Conservation (phyloP, 2,329 filamentous ascomycete genomes). For the Colletotrichum lupini region DNA sequence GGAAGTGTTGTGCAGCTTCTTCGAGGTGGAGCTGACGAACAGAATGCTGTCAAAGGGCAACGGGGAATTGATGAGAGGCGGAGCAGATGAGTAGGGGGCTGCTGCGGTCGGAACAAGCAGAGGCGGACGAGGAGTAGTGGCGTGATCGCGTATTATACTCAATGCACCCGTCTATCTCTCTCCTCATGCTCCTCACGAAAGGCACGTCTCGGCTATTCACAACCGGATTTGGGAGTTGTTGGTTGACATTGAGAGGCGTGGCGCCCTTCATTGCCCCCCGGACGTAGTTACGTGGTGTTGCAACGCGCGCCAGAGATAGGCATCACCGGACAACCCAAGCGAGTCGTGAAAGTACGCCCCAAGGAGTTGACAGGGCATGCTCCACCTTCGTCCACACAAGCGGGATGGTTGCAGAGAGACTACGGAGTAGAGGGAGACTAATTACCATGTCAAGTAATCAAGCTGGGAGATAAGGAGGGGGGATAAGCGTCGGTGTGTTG, state of each 20-base stretch:
- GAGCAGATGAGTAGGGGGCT: constrained; percentile 15
- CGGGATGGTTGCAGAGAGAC: neutral
- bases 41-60: neutral
- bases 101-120: neutral
- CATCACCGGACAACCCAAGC: constrained; percentile 6
- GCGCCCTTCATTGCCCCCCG: neutral
- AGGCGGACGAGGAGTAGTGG: neutral
- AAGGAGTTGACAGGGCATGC: neutral
- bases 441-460: neutral
- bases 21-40: constrained; percentile 4
- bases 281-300: neutral
- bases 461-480: constrained; percentile 2
- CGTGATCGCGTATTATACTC: constrained; percentile 24
- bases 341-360: neutral
- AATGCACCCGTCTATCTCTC: neutral
- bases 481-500: constrained; percentile 2
- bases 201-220: neutral
- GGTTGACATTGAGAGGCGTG: neutral
- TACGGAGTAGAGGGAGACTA: neutral
- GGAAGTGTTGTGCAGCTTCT: neutral
- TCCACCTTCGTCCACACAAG: constrained; percentile 5
- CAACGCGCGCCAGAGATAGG: constrained; percentile 8
- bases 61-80: neutral
- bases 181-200: neutral
- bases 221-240: neutral